These are phyloP conservation scores for Penstemon newberryi DNA, from an alignment of 257 asterid species.

Conservation along the genomic window DNA sequence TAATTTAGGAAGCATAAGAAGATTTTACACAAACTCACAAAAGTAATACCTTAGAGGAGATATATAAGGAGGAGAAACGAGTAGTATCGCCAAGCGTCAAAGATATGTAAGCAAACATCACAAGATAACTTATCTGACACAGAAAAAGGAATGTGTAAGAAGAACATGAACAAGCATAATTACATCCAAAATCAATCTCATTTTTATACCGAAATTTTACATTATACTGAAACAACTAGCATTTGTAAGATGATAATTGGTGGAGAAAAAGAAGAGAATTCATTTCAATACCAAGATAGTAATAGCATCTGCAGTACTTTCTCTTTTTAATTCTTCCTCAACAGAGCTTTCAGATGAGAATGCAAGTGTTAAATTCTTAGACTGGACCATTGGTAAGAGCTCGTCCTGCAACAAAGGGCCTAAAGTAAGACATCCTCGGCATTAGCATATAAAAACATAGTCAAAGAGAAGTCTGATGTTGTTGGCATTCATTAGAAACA, in stretches of 20 bases:
- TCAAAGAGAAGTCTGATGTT: background rate
- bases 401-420: constrained; percentile 64
- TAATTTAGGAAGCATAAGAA: constrained; percentile 5
- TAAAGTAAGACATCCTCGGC: constrained; percentile 28
- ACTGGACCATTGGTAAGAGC: constrained; percentile 76
- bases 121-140: constrained; percentile 97
- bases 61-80: constrained; percentile 67
- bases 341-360: constrained; percentile 95
- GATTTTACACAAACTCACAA: background rate
- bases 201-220: constrained; percentile 1
- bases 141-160: constrained; percentile 20
- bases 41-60: constrained; percentile 87
- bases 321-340: constrained; percentile 97
- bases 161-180: constrained; percentile 18
- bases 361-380: constrained; percentile 73
- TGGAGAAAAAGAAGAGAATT: constrained; percentile 9
- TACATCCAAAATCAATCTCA: background rate
- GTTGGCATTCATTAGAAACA: background rate
- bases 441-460: background rate
- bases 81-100: constrained; percentile 93
- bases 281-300: constrained; percentile 72
- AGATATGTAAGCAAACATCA: constrained; percentile 99
- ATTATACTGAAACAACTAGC: background rate
- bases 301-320: constrained; percentile 95
- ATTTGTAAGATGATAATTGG: background rate